Conservation (phyloP, 192 early-diverging fungal species). For the Paraglomus occultum region DNA sequence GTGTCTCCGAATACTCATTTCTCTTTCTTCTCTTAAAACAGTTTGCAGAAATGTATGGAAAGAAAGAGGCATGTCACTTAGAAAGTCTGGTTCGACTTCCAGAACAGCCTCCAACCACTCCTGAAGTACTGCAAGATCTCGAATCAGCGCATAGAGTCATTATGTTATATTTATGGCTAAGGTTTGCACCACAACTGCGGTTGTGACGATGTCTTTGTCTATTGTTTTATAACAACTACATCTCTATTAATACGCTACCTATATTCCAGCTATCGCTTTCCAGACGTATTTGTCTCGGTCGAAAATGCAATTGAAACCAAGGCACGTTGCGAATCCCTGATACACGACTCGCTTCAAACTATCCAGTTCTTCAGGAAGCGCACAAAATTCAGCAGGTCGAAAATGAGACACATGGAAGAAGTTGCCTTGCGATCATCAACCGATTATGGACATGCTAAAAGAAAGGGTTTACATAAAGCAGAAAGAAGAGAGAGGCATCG, state of each 20-base stretch:
- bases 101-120: background rate
- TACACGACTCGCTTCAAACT: slow-evolving; percentile 32
- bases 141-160: slow-evolving; percentile 78
- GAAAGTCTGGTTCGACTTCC: slow-evolving; percentile 17
- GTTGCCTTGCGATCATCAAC: too few relatives aligned
- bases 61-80: slow-evolving; percentile 33
- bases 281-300: slow-evolving; percentile 53
- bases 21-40: slow-evolving; percentile 17
- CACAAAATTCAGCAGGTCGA: too few relatives aligned
- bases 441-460: too few relatives aligned
- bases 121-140: slow-evolving; percentile 41
- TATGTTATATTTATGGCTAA: slow-evolving; percentile 88
- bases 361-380: slow-evolving; percentile 4
- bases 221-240: background rate
- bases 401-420: too few relatives aligned
- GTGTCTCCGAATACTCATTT: too few relatives aligned
- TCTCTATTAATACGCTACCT: slow-evolving; percentile 18
- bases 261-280: slow-evolving; percentile 52
- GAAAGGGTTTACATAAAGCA: too few relatives aligned
- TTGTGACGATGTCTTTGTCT: background rate
- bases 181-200: slow-evolving; percentile 30
- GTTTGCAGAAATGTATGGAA: slow-evolving; percentile 33
- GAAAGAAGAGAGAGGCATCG: too few relatives aligned
- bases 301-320: slow-evolving; percentile 53
- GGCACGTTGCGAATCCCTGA: slow-evolving; percentile 33